Evolutionary conservation across 225 moss, liverwort and hornwort species (phyloP).

Genomic region (Anthoceros angustus): DNA sequence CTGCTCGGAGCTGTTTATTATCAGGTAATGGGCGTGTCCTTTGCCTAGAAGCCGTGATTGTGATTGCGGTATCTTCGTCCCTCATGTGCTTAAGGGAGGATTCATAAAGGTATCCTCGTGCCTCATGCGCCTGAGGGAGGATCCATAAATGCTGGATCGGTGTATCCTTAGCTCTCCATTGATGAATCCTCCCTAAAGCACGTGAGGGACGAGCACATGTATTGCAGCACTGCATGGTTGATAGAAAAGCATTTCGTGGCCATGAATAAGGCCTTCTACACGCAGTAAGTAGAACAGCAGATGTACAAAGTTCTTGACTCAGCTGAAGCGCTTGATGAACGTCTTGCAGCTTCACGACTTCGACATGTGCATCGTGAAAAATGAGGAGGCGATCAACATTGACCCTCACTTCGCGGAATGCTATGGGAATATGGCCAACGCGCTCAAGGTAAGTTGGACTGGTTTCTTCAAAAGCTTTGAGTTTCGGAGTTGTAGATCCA

Average conservation of each 20-base stretch:
- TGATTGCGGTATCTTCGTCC: background rate
- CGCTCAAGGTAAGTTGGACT: constrained; percentile 52
- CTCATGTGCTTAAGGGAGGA: background rate
- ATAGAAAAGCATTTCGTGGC: too few relatives aligned
- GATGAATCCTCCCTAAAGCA: too few relatives aligned
- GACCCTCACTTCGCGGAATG: constrained; percentile 98
- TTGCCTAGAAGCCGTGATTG: background rate
- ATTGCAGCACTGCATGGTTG: too few relatives aligned
- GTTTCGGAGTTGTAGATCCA: background rate
- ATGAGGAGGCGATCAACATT: constrained; percentile 78
- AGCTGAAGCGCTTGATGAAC: background rate
- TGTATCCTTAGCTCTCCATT: too few relatives aligned
- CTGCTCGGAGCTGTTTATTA: constrained; percentile 96
- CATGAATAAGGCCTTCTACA: too few relatives aligned
- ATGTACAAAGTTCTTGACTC: background rate
- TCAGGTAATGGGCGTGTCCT: constrained; percentile 32
- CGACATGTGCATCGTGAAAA: constrained; percentile 87
- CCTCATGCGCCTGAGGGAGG: too few relatives aligned
- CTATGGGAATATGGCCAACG: constrained; percentile 99
- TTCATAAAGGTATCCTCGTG: background rate
- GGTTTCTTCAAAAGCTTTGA: background rate
- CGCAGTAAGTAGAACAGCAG: background rate
- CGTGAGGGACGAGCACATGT: too few relatives aligned
- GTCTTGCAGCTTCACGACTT: constrained; percentile 67
- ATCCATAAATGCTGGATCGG: too few relatives aligned